Evolutionary conservation across 305 asterid genomes (phyloP), one percentile per base, ranked within the genome.

Genomic region (Petunia hybrid): DNA sequence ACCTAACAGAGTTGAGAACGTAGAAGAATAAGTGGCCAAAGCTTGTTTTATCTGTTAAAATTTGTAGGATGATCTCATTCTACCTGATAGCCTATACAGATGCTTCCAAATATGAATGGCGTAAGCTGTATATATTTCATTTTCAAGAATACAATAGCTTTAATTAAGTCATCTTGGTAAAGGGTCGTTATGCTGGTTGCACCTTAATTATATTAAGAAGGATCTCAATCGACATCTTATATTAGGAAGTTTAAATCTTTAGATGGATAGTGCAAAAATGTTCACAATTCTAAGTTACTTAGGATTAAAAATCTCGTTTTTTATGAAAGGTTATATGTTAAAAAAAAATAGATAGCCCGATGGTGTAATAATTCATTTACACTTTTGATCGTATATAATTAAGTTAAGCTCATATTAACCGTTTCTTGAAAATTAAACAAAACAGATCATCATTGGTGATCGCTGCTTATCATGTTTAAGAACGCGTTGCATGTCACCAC

Each of bases 21-120:
- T 6, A 36, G 14, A 13, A 71, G 48, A 73, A 6, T 3, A 2
- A 60, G 45, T 22, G 10, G 35, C n/a, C 61, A 51, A 48, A 78
- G 4, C 46, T 81, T 75, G 84, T 81, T 81, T 81, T 76, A 51
- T 64, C 9, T 76, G 81, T 41, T 41, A 63, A 53, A 2, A 53
- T 63, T 51, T 64, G 2, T 13, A 73, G 14, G 78, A 51, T 73
- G 78, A 51, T 73, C 78, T 51, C 78, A 73, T 36, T 73, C 46
- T 13, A 73, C 53, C 36, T 73, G 78, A 51, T 36, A 13, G 48
- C 48, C 78, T 73, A 51, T 13, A 51, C 46, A 73, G 1, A 61
- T 73, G 35, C 78, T 73, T 51, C 78, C 78, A 51, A 51, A 51
- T 51, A 66, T 5, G 51, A 66, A 66, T 66, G 5, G 13, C 14